A percentile compares a stretch with the other conserved stretches of the same genome.
Conservation (phyloP, 2,329 filamentous ascomycete species). For the Claviceps capensis region DNA sequence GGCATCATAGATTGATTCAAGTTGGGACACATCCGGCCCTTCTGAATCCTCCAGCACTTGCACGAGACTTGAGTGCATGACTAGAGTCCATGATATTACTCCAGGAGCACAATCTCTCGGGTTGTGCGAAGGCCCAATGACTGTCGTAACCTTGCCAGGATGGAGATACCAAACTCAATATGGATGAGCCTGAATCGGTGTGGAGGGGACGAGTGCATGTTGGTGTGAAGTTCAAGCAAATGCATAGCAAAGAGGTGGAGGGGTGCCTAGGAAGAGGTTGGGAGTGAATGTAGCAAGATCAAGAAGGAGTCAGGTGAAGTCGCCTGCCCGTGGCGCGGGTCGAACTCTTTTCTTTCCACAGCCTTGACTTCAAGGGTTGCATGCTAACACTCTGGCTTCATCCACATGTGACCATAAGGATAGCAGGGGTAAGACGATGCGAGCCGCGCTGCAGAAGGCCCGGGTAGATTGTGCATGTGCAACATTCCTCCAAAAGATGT, state of each 20-base stretch:
- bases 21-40: constrained; percentile 1
- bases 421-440: neutral
- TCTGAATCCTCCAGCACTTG: constrained; percentile 2
- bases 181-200: neutral
- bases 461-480: neutral
- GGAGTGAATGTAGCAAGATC: constrained; percentile 1
- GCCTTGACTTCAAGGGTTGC: neutral
- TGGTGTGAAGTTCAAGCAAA: neutral
- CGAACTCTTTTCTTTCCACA: neutral
- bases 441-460: constrained; percentile 2
- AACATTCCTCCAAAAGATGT: neutral
- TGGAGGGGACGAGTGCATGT: neutral
- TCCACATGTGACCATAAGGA: neutral
- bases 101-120: neutral
- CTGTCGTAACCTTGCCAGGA: neutral
- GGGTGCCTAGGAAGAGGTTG: neutral
- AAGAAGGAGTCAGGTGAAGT: neutral
- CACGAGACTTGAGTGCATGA: constrained; percentile 7
- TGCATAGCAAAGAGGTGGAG: constrained; percentile 1
- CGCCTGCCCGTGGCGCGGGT: neutral
- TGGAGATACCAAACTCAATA: neutral
- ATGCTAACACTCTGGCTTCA: neutral
- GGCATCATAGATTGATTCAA: neutral
- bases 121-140: neutral
- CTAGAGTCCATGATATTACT: neutral